Conservation (phyloP, 495 filamentous ascomycete species). For the Penicillium pulvis region DNA sequence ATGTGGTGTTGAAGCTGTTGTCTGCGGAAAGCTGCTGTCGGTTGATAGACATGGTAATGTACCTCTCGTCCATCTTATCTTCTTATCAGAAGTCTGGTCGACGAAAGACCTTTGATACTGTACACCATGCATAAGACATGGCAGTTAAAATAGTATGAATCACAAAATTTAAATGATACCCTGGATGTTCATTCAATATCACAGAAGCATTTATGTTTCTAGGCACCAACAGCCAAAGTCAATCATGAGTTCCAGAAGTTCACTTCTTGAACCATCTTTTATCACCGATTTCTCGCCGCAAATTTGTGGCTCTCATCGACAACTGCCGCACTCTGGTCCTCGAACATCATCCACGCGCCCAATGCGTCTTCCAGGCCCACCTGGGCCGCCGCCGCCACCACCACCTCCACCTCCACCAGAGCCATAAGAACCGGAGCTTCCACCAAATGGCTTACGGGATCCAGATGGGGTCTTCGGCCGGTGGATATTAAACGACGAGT, state of each 20-base stretch:
- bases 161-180: not conserved
- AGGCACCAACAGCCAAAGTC: not conserved
- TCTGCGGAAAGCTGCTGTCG: not conserved
- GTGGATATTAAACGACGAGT: constrained; percentile 62
- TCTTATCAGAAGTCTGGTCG: not conserved
- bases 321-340: constrained; percentile 42
- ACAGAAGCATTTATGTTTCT: not conserved
- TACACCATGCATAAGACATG: not conserved
- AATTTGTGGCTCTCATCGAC: constrained; percentile 14
- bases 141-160: not conserved
- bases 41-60: not conserved
- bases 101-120: not conserved
- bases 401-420: constrained; percentile 34
- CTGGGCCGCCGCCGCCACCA: constrained; percentile 29
- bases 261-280: not conserved
- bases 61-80: not conserved
- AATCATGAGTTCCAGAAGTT: not conserved
- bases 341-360: constrained; percentile 47
- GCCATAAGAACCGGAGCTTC: constrained; percentile 28
- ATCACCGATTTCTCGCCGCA: not conserved
- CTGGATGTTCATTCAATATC: not conserved
- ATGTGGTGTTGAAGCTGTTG: constrained; percentile 9
- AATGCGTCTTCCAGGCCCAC: constrained; percentile 35
- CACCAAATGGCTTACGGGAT: constrained; percentile 26
- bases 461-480: constrained; percentile 22